Evolutionary conservation across 2,329 filamentous ascomycete species (phyloP).

Genomic region (Hortaea sp.): DNA sequence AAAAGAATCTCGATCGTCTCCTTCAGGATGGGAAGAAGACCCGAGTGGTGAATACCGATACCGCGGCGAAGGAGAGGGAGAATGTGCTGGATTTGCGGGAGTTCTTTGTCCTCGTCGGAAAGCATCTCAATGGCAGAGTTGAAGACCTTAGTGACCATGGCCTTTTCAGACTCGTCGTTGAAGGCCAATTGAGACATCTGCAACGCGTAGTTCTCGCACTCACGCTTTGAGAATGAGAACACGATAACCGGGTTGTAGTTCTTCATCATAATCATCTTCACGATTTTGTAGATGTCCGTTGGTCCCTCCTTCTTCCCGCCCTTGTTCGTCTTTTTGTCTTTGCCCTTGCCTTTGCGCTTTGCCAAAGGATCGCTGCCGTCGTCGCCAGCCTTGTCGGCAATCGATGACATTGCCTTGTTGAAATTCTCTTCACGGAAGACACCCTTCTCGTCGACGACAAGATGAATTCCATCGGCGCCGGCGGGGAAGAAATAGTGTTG

Average conservation of each 20-base stretch:
- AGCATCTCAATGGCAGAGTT: slow-evolving; percentile 84
- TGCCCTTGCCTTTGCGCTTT: slow-evolving; percentile 76
- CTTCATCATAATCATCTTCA: slow-evolving; percentile 97
- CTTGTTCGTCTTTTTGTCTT: slow-evolving; percentile 85
- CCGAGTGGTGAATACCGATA: slow-evolving; percentile 95
- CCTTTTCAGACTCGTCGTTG: slow-evolving; percentile 93
- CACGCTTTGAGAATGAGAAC: slow-evolving; percentile 98
- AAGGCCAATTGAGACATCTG: slow-evolving; percentile 80
- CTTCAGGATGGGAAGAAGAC: slow-evolving; percentile 87
- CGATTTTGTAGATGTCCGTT: slow-evolving; percentile 91
- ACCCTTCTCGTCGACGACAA: slow-evolving; percentile 94
- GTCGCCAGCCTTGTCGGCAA: slow-evolving; percentile 77
- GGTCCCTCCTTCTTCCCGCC: slow-evolving; percentile 61
- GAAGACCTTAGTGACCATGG: slow-evolving; percentile 90
- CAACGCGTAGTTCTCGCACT: slow-evolving; percentile 84
- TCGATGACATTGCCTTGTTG: slow-evolving; percentile 84
- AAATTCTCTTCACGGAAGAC: slow-evolving; percentile 96
- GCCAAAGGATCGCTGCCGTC: slow-evolving; percentile 71
- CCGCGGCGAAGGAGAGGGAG: slow-evolving; percentile 80
- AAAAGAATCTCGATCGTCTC: slow-evolving; percentile 99
- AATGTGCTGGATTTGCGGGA: slow-evolving; percentile 86
- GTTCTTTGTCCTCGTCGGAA: slow-evolving; percentile 77
- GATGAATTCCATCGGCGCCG: slow-evolving; percentile 82
- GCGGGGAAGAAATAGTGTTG: slow-evolving; percentile 97
- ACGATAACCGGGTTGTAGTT: slow-evolving; percentile 97